These are phyloP conservation scores for Corymbia maculata DNA, from an alignment of 345 rosid genomes.

Conservation along the genomic window DNA sequence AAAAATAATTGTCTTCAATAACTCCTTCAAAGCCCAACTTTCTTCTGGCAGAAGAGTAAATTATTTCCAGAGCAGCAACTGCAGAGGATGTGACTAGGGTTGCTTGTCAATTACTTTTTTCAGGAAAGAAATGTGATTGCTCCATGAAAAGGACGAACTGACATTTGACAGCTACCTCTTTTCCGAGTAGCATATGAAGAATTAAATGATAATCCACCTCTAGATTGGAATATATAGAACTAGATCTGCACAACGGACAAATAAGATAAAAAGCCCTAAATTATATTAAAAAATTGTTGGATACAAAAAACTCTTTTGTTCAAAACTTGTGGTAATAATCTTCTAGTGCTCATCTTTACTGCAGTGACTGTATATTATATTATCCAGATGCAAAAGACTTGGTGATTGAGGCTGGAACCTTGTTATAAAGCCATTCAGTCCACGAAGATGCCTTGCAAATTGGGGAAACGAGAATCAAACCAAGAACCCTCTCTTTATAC, in stretches of 20 bases:
- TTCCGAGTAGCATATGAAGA: not conserved
- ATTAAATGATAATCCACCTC: not conserved
- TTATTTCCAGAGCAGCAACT: not conserved
- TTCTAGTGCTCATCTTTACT: not conserved
- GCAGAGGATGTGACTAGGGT: not conserved
- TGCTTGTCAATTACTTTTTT: not conserved
- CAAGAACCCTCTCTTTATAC: slow-evolving; percentile 42
- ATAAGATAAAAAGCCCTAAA: not conserved
- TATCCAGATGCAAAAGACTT: not conserved
- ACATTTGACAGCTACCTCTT: not conserved
- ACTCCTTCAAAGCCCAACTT: not conserved
- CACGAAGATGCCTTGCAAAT: slow-evolving; percentile 58
- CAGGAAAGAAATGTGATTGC: not conserved
- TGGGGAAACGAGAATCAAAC: slow-evolving; percentile 58
- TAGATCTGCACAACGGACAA: not conserved
- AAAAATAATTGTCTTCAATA: not conserved
- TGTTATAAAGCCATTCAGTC: slow-evolving; percentile 67
- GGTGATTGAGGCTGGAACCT: slow-evolving; percentile 20
- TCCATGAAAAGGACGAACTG: not conserved
- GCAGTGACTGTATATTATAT: not conserved
- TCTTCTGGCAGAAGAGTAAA: not conserved
- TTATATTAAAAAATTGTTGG: not conserved
- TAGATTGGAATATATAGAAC: not conserved
- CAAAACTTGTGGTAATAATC: not conserved
- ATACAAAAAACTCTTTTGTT: not conserved